Conservation (phyloP, 164 flowering plant species). For the Macadamia integrifolia region DNA sequence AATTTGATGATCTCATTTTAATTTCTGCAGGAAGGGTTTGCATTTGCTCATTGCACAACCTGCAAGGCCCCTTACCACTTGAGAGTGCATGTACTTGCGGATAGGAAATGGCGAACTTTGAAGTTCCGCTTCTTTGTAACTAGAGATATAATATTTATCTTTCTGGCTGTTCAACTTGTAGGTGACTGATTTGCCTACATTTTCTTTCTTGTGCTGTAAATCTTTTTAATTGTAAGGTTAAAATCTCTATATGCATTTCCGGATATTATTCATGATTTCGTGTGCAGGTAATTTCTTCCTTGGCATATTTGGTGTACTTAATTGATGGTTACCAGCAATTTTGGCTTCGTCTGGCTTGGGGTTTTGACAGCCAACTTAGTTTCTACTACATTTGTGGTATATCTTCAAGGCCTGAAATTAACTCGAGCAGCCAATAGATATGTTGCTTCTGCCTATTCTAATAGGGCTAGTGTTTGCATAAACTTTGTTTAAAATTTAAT, state of each 20-base stretch:
- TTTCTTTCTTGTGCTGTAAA: neutral
- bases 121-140: conserved; percentile 99
- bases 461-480: neutral
- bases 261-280: neutral
- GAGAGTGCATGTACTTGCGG: conserved; percentile 85
- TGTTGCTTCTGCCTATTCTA: no score
- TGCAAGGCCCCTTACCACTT: conserved; percentile 94
- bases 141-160: conserved; percentile 85
- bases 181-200: conserved; percentile 18
- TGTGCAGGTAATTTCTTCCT: conserved; percentile 68
- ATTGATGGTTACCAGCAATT: conserved; percentile 61
- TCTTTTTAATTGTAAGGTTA: neutral
- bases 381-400: conserved; percentile 96
- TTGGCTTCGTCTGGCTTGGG: conserved; percentile 85
- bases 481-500: no score
- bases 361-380: conserved; percentile 62
- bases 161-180: conserved; percentile 90
- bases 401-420: conserved; percentile 3
- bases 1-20: neutral
- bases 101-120: conserved; percentile 92
- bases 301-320: conserved; percentile 67
- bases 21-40: conserved; percentile 93
- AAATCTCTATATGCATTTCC: neutral
- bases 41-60: conserved; percentile 99
- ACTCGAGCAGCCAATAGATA: no score